phyloP scores from a whole-genome alignment of 331 rosid genomes.

The Spiraea crenata region DNA sequence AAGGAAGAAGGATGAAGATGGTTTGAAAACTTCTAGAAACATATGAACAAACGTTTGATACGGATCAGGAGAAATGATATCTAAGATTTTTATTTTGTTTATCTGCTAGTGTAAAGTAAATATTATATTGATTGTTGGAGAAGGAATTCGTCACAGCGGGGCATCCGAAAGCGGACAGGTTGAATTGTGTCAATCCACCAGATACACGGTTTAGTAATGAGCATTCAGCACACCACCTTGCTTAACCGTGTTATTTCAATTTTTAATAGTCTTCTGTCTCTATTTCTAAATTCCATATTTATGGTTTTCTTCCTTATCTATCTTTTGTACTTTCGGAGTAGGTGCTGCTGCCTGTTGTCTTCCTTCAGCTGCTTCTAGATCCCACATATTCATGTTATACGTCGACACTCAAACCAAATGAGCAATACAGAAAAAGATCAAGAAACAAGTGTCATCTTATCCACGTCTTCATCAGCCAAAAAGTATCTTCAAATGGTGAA shows the following conservation, averaged over 20 bases:
- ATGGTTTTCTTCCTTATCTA: no score
- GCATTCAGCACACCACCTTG: neutral
- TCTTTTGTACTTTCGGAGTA: no score
- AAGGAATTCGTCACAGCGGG: neutral
- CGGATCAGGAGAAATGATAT: no score
- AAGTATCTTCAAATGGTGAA: no score
- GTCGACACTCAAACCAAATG: neutral
- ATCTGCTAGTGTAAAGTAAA: neutral
- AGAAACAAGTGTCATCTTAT: no score
- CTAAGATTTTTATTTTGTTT: neutral
- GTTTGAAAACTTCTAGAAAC: neutral
- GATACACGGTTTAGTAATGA: neutral
- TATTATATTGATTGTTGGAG: neutral
- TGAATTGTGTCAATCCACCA: constrained; percentile 7
- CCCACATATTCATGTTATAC: neutral
- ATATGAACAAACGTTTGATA: neutral
- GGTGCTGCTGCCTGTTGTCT: no score
- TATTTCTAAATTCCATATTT: no score
- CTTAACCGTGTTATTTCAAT: constrained; percentile 32
- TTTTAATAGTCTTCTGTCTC: no score
- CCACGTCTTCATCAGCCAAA: no score
- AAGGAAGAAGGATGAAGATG: no score
- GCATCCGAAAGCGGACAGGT: constrained; percentile 15
- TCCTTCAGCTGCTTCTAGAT: no score
- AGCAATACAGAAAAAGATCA: no score